Base-by-base conservation (phyloP, 371 early-diverging fungal genomes). In the Choanephora cucurbitarum region DNA sequence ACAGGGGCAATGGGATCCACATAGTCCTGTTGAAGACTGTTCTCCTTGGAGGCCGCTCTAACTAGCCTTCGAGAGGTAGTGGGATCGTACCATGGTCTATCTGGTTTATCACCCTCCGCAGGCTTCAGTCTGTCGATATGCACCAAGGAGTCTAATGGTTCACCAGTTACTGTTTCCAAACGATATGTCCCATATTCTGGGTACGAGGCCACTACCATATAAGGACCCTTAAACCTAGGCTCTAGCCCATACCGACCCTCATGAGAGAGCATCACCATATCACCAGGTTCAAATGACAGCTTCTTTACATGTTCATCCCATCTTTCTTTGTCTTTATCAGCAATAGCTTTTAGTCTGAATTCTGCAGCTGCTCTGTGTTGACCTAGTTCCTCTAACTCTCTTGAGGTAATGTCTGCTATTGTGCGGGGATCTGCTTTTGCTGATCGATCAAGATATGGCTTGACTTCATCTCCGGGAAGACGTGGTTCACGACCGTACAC, bases 191-290 rank as follows among this genome's bases (percentile, higher is more conserved):
- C 32, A 32, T 46, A 2, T 24, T 48, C 4, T 24, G 23, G 6
- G 21, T 11, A 39, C 5, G 37, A 46, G 10, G 18, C 34, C 37
- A 5, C 39, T 18, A 54, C 31, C 1, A 40, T 49, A 24, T 18
- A 48, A 6, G 57, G 57, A 3, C 57, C 49, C 21, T 28, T 40
- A 31, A 18, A 56, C n/a, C n/a, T n/a, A n/a, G n/a, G n/a, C n/a
- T n/a, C n/a, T n/a, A n/a, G n/a, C n/a, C n/a, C n/a, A n/a, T 8
- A 15, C 24, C 6, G 18, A 17, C 24, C 49, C 57, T 43, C 48
- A 21, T n/a, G 49, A 42, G n/a, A 3, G 49, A 32, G 32, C 32
- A 32, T 32, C 10, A 32, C 32, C 32, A 32, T 32, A 18, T 56
- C 57, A 43, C 57, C 57, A 18, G 41, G 10, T 39, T 56, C 49